Evolutionary conservation across 176 grass and related monocot genomes (phyloP).

Genomic region (Bromus sterilis): DNA sequence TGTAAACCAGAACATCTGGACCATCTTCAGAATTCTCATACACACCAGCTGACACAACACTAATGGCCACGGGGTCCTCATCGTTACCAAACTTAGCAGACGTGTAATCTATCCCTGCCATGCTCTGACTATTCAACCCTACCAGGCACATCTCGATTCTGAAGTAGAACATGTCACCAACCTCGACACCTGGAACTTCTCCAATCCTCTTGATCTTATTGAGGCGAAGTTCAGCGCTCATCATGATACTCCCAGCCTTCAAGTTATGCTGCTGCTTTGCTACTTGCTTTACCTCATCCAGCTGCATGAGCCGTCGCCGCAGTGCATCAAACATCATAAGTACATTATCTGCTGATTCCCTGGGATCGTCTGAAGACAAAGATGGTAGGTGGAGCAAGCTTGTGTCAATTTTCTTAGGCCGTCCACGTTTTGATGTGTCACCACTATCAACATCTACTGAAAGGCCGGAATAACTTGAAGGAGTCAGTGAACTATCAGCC

Average conservation of each 20-base stretch:
- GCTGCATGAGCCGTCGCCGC: conserved; percentile 57
- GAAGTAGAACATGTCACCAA: conserved; percentile 93
- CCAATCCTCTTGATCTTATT: conserved; percentile 76
- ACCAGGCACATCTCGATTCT: conserved; percentile 88
- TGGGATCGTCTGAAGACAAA: conserved; percentile 46
- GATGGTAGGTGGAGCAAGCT: conserved; percentile 25
- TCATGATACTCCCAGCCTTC: conserved; percentile 86
- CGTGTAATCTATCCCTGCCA: conserved; percentile 81
- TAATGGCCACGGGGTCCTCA: conserved; percentile 54
- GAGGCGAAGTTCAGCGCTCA: conserved; percentile 53
- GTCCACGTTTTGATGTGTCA: conserved; percentile 10
- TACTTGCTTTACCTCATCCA: conserved; percentile 61
- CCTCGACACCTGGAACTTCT: conserved; percentile 53
- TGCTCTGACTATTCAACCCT: conserved; percentile 59
- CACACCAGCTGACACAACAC: conserved; percentile 77
- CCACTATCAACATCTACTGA: conserved; percentile 18
- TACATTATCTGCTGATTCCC: conserved; percentile 62
- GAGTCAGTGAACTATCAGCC: conserved; percentile 2
- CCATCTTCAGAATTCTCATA: conserved; percentile 82
- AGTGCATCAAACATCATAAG: conserved; percentile 80
- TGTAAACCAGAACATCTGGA: conserved; percentile 63
- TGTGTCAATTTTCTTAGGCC: conserved; percentile 35
- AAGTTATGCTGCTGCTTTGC: conserved; percentile 49
- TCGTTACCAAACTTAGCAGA: conserved; percentile 41
- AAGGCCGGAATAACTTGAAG: conserved; percentile 17